phyloP scores from a whole-genome alignment of 768 basidiomycete species.

The Leccinum subtestaceum region DNA sequence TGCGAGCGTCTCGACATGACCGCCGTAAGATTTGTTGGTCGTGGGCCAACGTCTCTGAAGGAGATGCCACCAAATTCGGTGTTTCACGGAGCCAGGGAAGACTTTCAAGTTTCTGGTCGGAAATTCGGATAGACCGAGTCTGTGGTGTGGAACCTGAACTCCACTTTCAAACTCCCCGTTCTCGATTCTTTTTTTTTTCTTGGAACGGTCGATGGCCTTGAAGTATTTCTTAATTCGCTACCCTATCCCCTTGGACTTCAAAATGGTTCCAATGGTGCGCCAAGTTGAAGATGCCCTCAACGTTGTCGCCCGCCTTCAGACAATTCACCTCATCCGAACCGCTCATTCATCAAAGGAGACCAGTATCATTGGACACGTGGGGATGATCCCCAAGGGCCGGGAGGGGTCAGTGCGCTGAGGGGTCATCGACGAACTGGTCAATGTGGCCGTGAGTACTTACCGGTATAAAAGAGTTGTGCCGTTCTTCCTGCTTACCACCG shows the following conservation, averaged over 20 bases:
- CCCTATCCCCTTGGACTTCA: background rate
- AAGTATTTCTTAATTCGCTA: background rate
- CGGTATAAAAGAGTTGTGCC: background rate
- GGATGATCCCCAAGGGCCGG: background rate
- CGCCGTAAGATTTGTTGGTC: constrained; percentile 4
- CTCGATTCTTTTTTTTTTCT: background rate
- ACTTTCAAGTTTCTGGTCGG: background rate
- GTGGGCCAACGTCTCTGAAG: background rate
- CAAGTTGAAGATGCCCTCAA: background rate
- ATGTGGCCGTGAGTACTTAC: background rate
- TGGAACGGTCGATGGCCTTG: background rate
- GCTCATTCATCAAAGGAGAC: background rate
- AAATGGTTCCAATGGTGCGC: background rate
- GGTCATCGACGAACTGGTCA: background rate
- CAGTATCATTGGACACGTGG: background rate
- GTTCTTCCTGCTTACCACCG: background rate
- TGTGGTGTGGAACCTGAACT: background rate
- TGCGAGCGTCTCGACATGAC: background rate
- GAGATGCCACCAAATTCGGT: background rate
- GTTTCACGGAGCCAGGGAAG: too few relatives aligned
- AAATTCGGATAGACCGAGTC: background rate
- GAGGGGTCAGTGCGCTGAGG: background rate
- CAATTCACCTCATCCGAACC: background rate
- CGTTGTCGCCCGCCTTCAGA: background rate
- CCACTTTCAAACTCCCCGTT: background rate